Percentiles rank a stretch among this genome's conserved stretches.
Conservation (phyloP, 129 eudicot species). For the Heracleum sosnowskyi region DNA sequence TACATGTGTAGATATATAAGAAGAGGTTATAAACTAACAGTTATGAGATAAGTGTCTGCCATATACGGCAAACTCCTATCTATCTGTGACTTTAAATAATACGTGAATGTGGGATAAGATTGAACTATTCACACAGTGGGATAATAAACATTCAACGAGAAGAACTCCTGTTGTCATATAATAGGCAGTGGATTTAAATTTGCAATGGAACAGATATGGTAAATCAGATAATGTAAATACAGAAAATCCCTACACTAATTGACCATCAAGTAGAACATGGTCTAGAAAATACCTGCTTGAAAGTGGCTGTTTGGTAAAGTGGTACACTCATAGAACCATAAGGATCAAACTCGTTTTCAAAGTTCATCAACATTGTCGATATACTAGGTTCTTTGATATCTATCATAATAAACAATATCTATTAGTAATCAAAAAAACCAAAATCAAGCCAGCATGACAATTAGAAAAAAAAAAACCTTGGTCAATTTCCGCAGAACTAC, state of each 20-base stretch:
- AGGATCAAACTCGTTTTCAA: slow-evolving; percentile 80
- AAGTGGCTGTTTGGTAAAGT: slow-evolving; percentile 91
- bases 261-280: not conserved
- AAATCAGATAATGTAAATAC: not conserved
- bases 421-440: slow-evolving; percentile 4
- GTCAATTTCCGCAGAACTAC: slow-evolving; percentile 33
- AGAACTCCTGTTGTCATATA: no score
- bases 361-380: slow-evolving; percentile 87
- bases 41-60: no score
- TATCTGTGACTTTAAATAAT: not conserved
- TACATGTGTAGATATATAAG: not conserved
- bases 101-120: not conserved
- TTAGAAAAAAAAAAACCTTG: slow-evolving; percentile 32
- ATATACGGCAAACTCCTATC: no score
- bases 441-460: not conserved
- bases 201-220: not conserved
- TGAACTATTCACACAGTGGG: not conserved
- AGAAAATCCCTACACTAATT: not conserved
- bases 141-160: not conserved
- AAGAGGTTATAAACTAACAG: not conserved
- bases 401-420: slow-evolving; percentile 17
- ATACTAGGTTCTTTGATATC: slow-evolving; percentile 68
- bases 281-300: slow-evolving; percentile 55
- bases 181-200: not conserved
- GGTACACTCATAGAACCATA: slow-evolving; percentile 82